phyloP scores from a whole-genome alignment of 768 basidiomycete species.

The Trametes cubensis region DNA sequence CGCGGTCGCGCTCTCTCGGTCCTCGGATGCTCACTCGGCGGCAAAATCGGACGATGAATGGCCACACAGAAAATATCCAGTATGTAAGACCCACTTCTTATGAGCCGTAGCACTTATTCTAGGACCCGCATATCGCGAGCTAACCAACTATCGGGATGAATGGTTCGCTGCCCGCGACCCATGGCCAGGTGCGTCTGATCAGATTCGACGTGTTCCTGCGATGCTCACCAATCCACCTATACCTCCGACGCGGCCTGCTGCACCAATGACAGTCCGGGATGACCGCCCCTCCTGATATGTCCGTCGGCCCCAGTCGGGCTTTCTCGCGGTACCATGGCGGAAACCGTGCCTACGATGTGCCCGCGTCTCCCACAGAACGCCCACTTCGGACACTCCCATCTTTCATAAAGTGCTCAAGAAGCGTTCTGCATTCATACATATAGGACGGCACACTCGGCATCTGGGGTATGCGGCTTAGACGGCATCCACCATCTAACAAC shows the following conservation, averaged over 20 bases:
- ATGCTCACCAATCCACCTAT: neutral
- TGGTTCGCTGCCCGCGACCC: neutral
- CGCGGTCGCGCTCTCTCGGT: neutral
- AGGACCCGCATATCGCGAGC: neutral
- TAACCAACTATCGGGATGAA: too few species aligned
- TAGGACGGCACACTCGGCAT: neutral
- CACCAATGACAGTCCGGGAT: neutral
- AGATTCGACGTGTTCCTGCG: neutral
- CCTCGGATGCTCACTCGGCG: slow-evolving; percentile 4
- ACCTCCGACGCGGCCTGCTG: neutral
- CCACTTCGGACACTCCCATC: neutral
- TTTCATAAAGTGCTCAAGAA: neutral
- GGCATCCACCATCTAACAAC: too few species aligned
- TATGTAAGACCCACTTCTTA: too few species aligned
- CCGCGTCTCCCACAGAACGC: neutral
- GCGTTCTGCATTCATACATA: too few species aligned
- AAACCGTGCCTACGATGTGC: neutral
- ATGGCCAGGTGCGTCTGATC: neutral
- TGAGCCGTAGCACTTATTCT: too few species aligned
- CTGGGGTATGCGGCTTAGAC: neutral
- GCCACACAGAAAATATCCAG: too few species aligned
- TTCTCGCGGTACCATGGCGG: neutral
- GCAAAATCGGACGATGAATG: slow-evolving; percentile 1
- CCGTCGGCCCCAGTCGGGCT: neutral
- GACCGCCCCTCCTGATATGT: neutral